phyloP scores from a whole-genome alignment of 2,329 filamentous ascomycete species.

The Colletotrichum sublineola region DNA sequence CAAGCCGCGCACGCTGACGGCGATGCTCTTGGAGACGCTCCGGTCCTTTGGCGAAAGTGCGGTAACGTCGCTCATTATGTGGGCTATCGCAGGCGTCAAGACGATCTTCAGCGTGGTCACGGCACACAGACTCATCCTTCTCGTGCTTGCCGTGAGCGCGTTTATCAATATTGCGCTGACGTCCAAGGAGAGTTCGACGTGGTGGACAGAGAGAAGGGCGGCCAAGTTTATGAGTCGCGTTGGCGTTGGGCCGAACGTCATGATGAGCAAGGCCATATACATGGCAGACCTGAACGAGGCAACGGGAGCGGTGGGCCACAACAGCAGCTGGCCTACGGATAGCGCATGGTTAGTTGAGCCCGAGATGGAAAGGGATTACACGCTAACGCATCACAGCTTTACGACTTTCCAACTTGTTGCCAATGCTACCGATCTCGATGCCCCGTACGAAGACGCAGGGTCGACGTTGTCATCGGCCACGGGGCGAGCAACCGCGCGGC shows the following conservation, averaged over 20 bases:
- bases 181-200: constrained; percentile 78
- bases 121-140: constrained; percentile 81
- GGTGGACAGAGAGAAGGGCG: constrained; percentile 89
- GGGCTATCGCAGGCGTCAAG: constrained; percentile 75
- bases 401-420: constrained; percentile 72
- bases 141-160: constrained; percentile 76
- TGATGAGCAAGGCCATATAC: constrained; percentile 90
- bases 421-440: constrained; percentile 70
- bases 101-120: constrained; percentile 77
- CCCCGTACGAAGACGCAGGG: constrained; percentile 67
- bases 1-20: constrained; percentile 72
- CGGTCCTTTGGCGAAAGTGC: constrained; percentile 82
- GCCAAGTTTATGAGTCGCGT: constrained; percentile 84
- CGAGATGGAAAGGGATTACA: neutral
- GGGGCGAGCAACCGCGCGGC: constrained; percentile 69
- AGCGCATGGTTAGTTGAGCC: constrained; percentile 62
- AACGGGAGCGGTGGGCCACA: constrained; percentile 53
- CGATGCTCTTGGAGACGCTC: constrained; percentile 79
- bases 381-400: constrained; percentile 59
- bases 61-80: constrained; percentile 82
- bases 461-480: constrained; percentile 60
- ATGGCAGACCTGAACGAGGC: constrained; percentile 82
- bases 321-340: constrained; percentile 55
- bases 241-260: constrained; percentile 81
- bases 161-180: constrained; percentile 82